Evolutionary conservation across 176 grass and related monocot species (phyloP).

Genomic region (Calamus simplicifolius): DNA sequence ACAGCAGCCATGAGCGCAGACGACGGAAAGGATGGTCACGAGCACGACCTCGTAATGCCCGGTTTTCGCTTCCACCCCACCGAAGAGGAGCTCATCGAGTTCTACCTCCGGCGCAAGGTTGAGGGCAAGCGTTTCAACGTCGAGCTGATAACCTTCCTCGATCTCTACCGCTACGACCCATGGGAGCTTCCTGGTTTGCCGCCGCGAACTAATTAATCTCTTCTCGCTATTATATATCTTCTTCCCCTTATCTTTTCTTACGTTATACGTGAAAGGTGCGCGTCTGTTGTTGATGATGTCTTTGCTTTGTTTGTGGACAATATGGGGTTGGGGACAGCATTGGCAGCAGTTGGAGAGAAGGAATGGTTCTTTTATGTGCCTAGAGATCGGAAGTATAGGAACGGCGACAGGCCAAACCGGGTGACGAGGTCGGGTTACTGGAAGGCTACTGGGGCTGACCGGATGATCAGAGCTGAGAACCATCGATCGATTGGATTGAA

Average conservation of each 20-base stretch:
- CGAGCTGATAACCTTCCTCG: slow-evolving; percentile 72
- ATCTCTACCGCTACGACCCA: slow-evolving; percentile 92
- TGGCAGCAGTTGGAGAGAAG: slow-evolving; percentile 77
- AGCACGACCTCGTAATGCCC: slow-evolving; percentile 85
- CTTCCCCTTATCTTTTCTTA: not conserved
- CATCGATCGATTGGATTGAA: slow-evolving; percentile 72
- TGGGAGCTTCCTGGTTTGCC: slow-evolving; percentile 81
- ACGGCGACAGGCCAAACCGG: slow-evolving; percentile 78
- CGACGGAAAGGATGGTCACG: slow-evolving; percentile 23
- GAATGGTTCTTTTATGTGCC: slow-evolving; percentile 99
- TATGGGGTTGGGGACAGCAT: slow-evolving; percentile 22
- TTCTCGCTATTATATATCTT: too few species aligned
- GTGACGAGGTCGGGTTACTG: slow-evolving; percentile 91
- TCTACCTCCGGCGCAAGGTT: slow-evolving; percentile 94
- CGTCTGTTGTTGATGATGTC: not conserved
- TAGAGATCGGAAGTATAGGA: slow-evolving; percentile 88
- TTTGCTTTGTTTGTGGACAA: not conserved
- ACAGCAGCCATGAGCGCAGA: slow-evolving; percentile 10
- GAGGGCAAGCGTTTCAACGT: slow-evolving; percentile 89
- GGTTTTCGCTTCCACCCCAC: slow-evolving; percentile 99
- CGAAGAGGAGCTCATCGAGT: slow-evolving; percentile 97
- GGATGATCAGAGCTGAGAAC: slow-evolving; percentile 58
- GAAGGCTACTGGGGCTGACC: slow-evolving; percentile 71
- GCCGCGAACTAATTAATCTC: not conserved
- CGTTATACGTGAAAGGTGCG: too few species aligned